Base-by-base conservation (phyloP, 768 basidiomycete genomes). In the Cystofilobasidium bisporidii region DNA sequence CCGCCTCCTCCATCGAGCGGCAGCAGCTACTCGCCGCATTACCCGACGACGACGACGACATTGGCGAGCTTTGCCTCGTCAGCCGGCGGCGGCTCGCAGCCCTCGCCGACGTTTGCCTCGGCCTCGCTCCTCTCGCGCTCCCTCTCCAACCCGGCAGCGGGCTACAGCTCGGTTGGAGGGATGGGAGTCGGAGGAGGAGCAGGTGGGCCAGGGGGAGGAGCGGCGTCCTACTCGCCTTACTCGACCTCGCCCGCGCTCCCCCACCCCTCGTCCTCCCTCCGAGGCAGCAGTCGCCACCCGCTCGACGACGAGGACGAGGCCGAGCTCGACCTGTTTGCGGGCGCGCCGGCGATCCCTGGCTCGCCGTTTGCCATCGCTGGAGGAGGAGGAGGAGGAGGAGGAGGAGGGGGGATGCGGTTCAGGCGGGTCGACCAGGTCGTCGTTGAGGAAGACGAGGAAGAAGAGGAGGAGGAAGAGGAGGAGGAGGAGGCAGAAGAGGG, bases 261-360 rank as follows among this genome's bases (percentile, higher is more conserved):
- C 2, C 47, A 62, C 11, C 67, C 50, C 24, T 53, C 60, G 28
- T 47, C 41, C 55, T 68, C 67, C 3, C 26, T 68, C 9, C 43
- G 65, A 33, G 67, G 67, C 0, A 61, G 67, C 33, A 30, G 41
- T n/a, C 17, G 12, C 15, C 9, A 41, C 22, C 50, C 61, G 24
- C 15, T 63, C n/a, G 61, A 68, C 33, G 61, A 67, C 30, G 61
- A 68, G 10, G 61, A 62, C 18, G 62, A 48, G 32, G 48, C 5
- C 45, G 45, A 18, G 45, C 45, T 14, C 17, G 47, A 17, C 36
- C 36, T 43, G 14, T 41, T 17, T 17, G 43, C 43, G 14, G 43
- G 14, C 43, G 5, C 14, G 43, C 14, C 50, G 3, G 8, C 8
- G 5, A 12, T 24, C 4, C n/a, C 53, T 17, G 28, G 53, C 22